phyloP scores from a whole-genome alignment of 2,329 filamentous ascomycete species.

The Trichoderma semiorbis region DNA sequence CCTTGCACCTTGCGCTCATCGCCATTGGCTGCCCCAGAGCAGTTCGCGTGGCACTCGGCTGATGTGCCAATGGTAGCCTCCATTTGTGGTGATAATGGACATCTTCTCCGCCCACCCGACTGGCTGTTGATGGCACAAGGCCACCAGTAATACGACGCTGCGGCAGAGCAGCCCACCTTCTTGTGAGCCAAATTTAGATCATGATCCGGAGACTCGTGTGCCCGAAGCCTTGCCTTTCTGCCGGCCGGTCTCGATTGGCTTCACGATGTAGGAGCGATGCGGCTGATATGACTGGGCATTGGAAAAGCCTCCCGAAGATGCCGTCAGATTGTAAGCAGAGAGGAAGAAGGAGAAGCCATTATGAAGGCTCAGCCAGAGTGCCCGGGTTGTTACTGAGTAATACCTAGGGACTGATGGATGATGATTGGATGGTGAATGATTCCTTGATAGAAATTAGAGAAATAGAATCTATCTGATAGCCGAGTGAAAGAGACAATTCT shows the following conservation, averaged over 20 bases:
- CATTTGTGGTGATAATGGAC: neutral
- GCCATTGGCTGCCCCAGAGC: neutral
- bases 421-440: neutral
- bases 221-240: neutral
- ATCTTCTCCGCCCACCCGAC: neutral
- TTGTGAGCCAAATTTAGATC: slow-evolving; percentile 9
- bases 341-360: neutral
- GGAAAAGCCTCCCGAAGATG: neutral
- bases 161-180: neutral
- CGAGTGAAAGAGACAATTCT: neutral
- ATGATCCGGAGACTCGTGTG: neutral
- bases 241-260: neutral
- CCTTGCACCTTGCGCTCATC: neutral
- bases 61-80: neutral
- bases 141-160: slow-evolving; percentile 3
- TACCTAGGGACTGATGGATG: neutral
- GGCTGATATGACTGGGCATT: neutral
- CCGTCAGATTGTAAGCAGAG: neutral
- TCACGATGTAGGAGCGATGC: neutral
- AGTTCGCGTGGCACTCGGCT: neutral
- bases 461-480: neutral
- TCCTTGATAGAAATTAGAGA: neutral
- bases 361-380: neutral
- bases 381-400: neutral
- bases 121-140: slow-evolving; percentile 3